Percentiles rank a stretch among this genome's conserved stretches.
Conservation (phyloP, 2,329 filamentous ascomycete species). For the Phialophora verrucosa region DNA sequence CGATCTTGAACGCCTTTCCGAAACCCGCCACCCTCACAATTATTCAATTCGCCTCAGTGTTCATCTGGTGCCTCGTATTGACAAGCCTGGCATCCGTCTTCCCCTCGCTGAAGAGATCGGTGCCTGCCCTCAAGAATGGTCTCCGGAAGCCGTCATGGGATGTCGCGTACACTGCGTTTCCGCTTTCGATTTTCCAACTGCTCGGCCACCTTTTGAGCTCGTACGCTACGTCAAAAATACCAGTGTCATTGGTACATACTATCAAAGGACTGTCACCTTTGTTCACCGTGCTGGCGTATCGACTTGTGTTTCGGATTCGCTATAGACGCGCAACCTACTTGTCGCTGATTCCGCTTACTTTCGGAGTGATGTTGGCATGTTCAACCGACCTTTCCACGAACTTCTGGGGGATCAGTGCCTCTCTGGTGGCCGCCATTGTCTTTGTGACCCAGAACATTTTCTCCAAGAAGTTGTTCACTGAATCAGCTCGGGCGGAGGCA, state of each 20-base stretch:
- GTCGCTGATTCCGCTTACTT: slow-evolving; percentile 85
- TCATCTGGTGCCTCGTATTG: slow-evolving; percentile 80
- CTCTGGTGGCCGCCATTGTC: slow-evolving; percentile 85
- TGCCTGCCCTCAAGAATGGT: slow-evolving; percentile 82
- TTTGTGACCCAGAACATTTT: slow-evolving; percentile 99
- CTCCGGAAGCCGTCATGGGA: slow-evolving; percentile 81
- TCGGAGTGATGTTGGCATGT: slow-evolving; percentile 95
- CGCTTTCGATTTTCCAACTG: slow-evolving; percentile 89
- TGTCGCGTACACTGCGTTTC: slow-evolving; percentile 85
- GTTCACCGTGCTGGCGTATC: slow-evolving; percentile 93
- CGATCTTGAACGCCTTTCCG: slow-evolving; percentile 88
- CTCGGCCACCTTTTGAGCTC: slow-evolving; percentile 92
- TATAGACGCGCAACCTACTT: slow-evolving; percentile 88
- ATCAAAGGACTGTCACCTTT: slow-evolving; percentile 97
- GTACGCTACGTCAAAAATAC: slow-evolving; percentile 90
- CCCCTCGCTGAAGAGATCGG: slow-evolving; percentile 69
- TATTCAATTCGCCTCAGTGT: slow-evolving; percentile 92
- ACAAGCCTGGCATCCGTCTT: slow-evolving; percentile 76
- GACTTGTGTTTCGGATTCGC: slow-evolving; percentile 83
- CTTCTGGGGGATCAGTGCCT: slow-evolving; percentile 85
- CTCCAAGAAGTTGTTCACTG: slow-evolving; percentile 96
- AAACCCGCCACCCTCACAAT: slow-evolving; percentile 91
- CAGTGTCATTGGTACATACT: slow-evolving; percentile 95
- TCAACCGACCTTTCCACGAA: slow-evolving; percentile 90
- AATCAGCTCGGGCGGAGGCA: slow-evolving; percentile 81